phyloP scores from a whole-genome alignment of 805 yeast species.

The Metschnikowia drakensbergensis region DNA sequence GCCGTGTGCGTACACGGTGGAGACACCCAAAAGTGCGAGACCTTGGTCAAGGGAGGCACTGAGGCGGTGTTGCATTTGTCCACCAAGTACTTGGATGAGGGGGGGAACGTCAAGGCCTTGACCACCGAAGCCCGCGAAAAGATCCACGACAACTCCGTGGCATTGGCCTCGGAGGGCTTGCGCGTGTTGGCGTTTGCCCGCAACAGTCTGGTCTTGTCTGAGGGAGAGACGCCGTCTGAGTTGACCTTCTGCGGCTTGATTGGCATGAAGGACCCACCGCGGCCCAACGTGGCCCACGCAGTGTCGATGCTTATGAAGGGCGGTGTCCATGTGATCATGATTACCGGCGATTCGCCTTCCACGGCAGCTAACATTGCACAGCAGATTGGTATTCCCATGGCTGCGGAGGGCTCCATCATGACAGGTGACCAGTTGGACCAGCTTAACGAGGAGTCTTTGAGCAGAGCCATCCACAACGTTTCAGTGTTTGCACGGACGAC shows the following conservation, averaged over 20 bases:
- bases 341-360: slow-evolving; percentile 89
- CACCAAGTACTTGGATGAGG: slow-evolving; percentile 52
- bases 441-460: slow-evolving; percentile 67
- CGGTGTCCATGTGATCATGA: slow-evolving; percentile 97
- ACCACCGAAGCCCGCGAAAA: slow-evolving; percentile 45
- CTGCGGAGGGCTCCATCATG: slow-evolving; percentile 64
- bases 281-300: slow-evolving; percentile 77
- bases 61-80: slow-evolving; percentile 68
- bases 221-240: slow-evolving; percentile 26
- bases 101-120: slow-evolving; percentile 58
- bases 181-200: slow-evolving; percentile 81
- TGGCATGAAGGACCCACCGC: slow-evolving; percentile 98
- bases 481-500: slow-evolving; percentile 93
- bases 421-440: slow-evolving; percentile 80
- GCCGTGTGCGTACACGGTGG: slow-evolving; percentile 70
- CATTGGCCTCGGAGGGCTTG: slow-evolving; percentile 77
- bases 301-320: slow-evolving; percentile 77
- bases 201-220: slow-evolving; percentile 40
- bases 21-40: slow-evolving; percentile 49
- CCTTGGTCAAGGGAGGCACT: slow-evolving; percentile 86
- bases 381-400: slow-evolving; percentile 84
- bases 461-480: slow-evolving; percentile 74
- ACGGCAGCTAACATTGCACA: slow-evolving; percentile 83
- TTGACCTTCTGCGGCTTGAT: slow-evolving; percentile 79
- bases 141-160: slow-evolving; percentile 56